These are phyloP conservation scores for Eutypella sp. DNA, from an alignment of 2,329 filamentous ascomycete genomes.

Conservation along the genomic window DNA sequence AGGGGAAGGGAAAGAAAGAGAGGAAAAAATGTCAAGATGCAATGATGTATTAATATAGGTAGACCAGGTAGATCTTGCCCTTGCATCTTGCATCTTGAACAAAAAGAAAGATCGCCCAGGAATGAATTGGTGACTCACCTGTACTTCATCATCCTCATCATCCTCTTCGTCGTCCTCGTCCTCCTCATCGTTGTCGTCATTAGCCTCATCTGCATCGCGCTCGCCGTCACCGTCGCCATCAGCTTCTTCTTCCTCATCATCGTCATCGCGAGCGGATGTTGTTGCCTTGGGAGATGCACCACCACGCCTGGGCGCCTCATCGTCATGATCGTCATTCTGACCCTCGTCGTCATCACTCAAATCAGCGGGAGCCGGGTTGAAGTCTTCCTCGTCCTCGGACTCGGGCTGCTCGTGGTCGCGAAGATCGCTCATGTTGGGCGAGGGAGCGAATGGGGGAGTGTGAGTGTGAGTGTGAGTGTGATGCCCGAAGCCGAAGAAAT, in stretches of 20 bases:
- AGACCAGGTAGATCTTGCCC: too few species aligned
- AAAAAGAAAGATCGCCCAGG: neutral
- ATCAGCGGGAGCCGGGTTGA: constrained; percentile 76
- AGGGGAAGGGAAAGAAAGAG: too few species aligned
- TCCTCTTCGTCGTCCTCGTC: constrained; percentile 57
- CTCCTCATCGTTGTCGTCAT: constrained; percentile 41
- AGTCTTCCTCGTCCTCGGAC: constrained; percentile 77
- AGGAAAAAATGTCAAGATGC: too few species aligned
- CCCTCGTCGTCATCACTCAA: constrained; percentile 69
- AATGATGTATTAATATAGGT: too few species aligned
- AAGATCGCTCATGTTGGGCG: constrained; percentile 45
- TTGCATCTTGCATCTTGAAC: too few species aligned
- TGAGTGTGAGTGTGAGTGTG: too few species aligned
- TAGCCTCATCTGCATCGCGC: constrained; percentile 43
- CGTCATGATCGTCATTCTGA: constrained; percentile 28
- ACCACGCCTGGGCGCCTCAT: constrained; percentile 18
- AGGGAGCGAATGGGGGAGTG: too few species aligned
- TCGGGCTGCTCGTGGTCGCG: constrained; percentile 46
- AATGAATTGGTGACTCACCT: constrained; percentile 35
- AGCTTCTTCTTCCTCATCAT: constrained; percentile 42
- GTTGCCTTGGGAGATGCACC: too few species aligned
- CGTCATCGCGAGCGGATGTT: constrained; percentile 27
- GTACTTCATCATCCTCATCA: constrained; percentile 63
- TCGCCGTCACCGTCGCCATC: constrained; percentile 33
- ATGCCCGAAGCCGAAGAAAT: too few species aligned